Evolutionary conservation across 768 basidiomycete species (phyloP).

Genomic region (Pleurotus giganteus): DNA sequence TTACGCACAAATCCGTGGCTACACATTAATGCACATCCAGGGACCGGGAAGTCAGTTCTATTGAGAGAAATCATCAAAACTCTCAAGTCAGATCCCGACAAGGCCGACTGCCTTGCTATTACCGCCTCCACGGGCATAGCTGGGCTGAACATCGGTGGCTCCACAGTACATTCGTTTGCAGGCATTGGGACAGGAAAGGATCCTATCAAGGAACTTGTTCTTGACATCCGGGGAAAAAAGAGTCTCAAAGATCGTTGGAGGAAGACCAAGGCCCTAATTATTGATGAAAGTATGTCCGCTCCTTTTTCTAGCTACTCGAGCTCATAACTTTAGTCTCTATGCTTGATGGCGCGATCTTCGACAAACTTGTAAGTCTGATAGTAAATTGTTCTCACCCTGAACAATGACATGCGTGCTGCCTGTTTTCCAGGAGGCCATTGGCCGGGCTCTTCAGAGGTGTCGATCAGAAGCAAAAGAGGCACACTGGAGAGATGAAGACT

Average conservation of each 20-base stretch:
- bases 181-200: constrained; percentile 65
- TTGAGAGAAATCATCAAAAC: constrained; percentile 56
- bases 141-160: constrained; percentile 68
- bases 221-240: constrained; percentile 24
- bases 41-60: constrained; percentile 73
- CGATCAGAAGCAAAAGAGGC: constrained; percentile 10
- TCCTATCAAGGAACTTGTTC: constrained; percentile 35
- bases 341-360: constrained; percentile 68
- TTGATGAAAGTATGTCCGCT: constrained; percentile 72
- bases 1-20: not conserved
- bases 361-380: constrained; percentile 57
- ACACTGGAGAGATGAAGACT: not conserved
- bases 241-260: constrained; percentile 45
- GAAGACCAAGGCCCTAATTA: constrained; percentile 50
- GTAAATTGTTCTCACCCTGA: constrained; percentile 24
- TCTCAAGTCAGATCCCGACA: constrained; percentile 27
- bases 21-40: constrained; percentile 22
- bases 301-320: not conserved
- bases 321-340: constrained; percentile 54
- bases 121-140: constrained; percentile 70
- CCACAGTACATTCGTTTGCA: constrained; percentile 65
- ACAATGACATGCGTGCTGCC: constrained; percentile 10
- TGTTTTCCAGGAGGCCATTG: constrained; percentile 35
- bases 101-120: constrained; percentile 40
- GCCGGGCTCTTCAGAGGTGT: constrained; percentile 37